Evolutionary conservation across 305 asterid species (phyloP), one percentile per base, ranked within the genome.

Genomic region (Fraxinus greggii): DNA sequence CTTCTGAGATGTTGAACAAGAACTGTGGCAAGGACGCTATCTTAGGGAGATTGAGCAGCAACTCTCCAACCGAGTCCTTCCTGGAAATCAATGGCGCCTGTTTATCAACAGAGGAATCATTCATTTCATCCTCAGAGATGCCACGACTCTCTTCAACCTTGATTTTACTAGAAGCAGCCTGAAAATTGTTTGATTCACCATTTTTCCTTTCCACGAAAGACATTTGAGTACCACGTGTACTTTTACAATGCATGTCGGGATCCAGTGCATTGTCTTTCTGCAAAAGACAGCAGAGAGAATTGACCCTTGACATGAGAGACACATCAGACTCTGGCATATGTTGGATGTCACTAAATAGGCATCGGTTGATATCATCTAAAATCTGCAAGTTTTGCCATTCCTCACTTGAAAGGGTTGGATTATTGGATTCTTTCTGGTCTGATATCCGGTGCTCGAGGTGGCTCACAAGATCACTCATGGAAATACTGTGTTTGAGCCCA

Each of bases 381-480:
- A 33, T 8, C 75, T 36, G 74, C 29, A 56, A 78, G 86, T 95
- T 87, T 74, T 91, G 89, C 89, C 87, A 87, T 12, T 95, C 99
- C 76, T 94, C 97, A 29, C 84, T 86, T 51, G 98, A 95, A 79
- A 95, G 93, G n/a, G 74, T 78, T 0, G 91, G 85, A 63, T 85
- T 86, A 65, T 81, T 79, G 3, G 94, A 86, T 29, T 92, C 69
- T 35, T 90, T 91, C 81, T 93, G 96, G 84, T 89, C 97, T 15
- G 98, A 92, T 67, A 94, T 81, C 72, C 95, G 91, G 61, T 78
- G 86, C 67, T 95, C 98, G 7, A 95, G 92, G 85, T 95, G 98
- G 84, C 87, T 94, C 63, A 94, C 98, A 12, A 95, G 79, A 79
- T 95, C 98, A 69, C 88, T 90, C 97, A 95, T 92, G 0, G 99